Evolutionary conservation across 352 stramenopile species (phyloP).

Genomic region (Globisporangium radiosum): DNA sequence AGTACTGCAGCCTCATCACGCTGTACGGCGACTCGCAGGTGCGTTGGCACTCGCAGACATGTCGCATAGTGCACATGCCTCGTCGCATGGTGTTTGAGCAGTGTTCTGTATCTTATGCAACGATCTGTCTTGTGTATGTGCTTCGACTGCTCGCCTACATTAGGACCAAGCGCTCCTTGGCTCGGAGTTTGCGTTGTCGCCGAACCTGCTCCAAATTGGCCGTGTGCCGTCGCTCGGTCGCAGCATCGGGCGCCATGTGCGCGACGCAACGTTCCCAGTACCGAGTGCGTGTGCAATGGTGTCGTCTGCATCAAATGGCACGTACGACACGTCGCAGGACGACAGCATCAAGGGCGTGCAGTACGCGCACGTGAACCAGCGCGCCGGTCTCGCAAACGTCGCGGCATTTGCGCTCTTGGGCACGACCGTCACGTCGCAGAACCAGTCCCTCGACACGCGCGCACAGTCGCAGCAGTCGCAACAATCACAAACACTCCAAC

Average conservation of each 20-base stretch:
- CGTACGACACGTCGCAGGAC: constrained; percentile 9
- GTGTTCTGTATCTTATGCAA: too few species aligned
- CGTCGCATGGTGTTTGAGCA: too few species aligned
- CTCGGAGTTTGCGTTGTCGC: constrained; percentile 11
- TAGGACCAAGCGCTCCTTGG: constrained; percentile 14
- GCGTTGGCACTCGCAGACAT: not conserved
- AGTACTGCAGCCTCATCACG: constrained; percentile 41
- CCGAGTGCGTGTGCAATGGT: constrained; percentile 14
- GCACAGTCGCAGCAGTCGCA: not conserved
- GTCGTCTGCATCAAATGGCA: not conserved
- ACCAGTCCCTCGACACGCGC: not conserved
- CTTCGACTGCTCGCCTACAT: too few species aligned
- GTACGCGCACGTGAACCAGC: constrained; percentile 16
- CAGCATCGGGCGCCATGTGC: constrained; percentile 15
- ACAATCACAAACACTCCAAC: not conserved
- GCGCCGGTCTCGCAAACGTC: constrained; percentile 9
- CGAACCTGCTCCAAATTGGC: constrained; percentile 5
- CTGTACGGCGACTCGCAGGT: constrained; percentile 40
- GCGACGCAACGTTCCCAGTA: constrained; percentile 14
- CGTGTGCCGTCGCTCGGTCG: constrained; percentile 11
- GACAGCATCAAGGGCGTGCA: constrained; percentile 12
- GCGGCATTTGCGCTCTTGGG: constrained; percentile 10
- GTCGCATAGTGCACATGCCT: too few species aligned
- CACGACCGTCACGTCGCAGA: constrained; percentile 6
- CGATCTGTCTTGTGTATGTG: too few species aligned